These are phyloP conservation scores for Lepidopterella palustris DNA, from an alignment of 495 filamentous ascomycete species.

Conservation along the genomic window DNA sequence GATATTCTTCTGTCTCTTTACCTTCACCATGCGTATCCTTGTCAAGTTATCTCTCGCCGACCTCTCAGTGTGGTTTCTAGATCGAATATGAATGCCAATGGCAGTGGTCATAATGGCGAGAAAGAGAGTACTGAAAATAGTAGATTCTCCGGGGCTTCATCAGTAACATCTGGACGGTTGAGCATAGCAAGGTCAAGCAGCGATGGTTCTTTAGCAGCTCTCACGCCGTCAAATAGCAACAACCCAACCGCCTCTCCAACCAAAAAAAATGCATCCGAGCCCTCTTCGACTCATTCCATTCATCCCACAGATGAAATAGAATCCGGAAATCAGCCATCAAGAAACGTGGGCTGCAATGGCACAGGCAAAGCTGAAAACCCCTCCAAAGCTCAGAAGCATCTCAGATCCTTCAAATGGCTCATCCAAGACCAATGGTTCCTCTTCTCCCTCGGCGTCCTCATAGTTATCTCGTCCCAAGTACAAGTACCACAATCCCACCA, in stretches of 20 bases:
- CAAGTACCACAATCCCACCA: conserved; percentile 37
- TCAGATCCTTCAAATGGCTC: conserved; percentile 5
- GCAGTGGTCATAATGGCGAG: too few relatives aligned
- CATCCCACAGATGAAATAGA: neutral
- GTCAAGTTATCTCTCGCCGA: neutral
- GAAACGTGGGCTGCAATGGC: neutral
- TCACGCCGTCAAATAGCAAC: neutral
- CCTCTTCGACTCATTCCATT: neutral
- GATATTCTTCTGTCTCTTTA: neutral
- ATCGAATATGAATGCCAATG: too few relatives aligned
- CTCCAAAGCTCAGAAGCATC: neutral
- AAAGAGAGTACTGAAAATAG: neutral
- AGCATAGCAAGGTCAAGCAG: neutral
- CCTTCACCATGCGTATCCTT: neutral
- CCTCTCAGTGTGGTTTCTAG: neutral
- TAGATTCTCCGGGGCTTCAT: neutral
- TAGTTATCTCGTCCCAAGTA: conserved; percentile 38
- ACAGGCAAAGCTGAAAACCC: neutral
- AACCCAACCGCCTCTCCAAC: neutral
- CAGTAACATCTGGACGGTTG: neutral
- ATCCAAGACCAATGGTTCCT: conserved; percentile 33
- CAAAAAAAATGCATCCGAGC: neutral
- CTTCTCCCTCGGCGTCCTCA: conserved; percentile 29
- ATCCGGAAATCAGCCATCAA: neutral
- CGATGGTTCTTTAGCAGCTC: neutral